phyloP scores from a whole-genome alignment of 768 basidiomycete species.

The Lactifluus echinatus region DNA sequence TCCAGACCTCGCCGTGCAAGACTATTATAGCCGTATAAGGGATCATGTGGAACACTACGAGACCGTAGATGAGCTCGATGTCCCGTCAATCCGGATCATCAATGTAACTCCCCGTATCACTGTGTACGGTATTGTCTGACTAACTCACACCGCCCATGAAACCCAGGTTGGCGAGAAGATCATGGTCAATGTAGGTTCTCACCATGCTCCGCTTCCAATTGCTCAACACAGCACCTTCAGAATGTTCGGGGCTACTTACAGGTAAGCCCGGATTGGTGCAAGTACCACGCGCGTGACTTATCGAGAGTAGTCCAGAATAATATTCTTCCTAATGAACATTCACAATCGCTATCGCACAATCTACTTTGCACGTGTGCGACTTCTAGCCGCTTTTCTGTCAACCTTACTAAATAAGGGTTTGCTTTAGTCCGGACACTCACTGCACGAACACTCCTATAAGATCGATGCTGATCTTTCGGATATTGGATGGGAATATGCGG shows the following conservation, averaged over 20 bases:
- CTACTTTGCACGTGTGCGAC: constrained; percentile 86
- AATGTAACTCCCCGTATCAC: neutral
- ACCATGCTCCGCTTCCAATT: neutral
- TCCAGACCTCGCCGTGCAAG: constrained; percentile 82
- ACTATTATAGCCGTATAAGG: constrained; percentile 84
- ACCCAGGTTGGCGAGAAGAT: constrained; percentile 88
- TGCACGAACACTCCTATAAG: constrained; percentile 98
- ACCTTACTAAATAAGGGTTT: neutral
- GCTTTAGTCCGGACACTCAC: constrained; percentile 86
- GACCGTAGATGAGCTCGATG: constrained; percentile 76
- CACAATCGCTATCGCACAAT: constrained; percentile 90
- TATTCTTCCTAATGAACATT: constrained; percentile 99
- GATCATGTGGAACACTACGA: constrained; percentile 87
- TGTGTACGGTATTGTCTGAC: neutral
- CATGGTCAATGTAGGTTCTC: constrained; percentile 69
- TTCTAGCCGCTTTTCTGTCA: neutral
- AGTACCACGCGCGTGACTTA: constrained; percentile 2
- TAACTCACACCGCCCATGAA: neutral
- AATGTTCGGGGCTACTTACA: constrained; percentile 86
- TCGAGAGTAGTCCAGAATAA: constrained; percentile 67
- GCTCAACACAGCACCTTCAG: constrained; percentile 29
- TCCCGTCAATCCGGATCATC: constrained; percentile 10
- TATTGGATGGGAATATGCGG: constrained; percentile 92
- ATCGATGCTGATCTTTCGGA: constrained; percentile 96
- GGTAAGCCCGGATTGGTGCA: constrained; percentile 31